Evolutionary conservation across 148 eudicot species (phyloP).

Genomic region (Diospyros kaki): DNA sequence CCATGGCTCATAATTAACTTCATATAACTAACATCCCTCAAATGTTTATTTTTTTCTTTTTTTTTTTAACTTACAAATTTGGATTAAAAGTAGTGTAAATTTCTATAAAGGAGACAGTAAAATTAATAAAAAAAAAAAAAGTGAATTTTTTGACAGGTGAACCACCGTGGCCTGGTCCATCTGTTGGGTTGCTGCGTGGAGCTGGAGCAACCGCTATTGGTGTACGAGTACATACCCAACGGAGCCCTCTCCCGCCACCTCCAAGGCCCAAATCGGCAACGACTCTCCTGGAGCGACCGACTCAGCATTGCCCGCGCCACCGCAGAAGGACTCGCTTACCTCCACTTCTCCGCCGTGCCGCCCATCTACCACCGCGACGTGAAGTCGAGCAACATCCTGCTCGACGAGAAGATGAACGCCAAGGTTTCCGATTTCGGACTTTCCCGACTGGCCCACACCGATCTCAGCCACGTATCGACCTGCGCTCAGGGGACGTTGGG

Average conservation of each 20-base stretch:
- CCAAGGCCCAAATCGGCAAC: conserved; percentile 20
- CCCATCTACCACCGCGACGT: conserved; percentile 86
- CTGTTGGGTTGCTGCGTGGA: conserved; percentile 90
- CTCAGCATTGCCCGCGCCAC: conserved; percentile 60
- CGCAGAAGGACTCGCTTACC: conserved; percentile 78
- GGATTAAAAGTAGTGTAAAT: too few species aligned
- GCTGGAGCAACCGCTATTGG: conserved; percentile 75
- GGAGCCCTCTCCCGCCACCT: conserved; percentile 69
- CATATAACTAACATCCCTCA: too few species aligned
- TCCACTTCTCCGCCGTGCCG: conserved; percentile 68
- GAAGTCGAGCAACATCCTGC: conserved; percentile 77
- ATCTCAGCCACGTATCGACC: conserved; percentile 76
- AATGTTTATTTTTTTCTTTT: too few species aligned
- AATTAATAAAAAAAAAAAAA: too few species aligned
- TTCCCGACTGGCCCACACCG: conserved; percentile 76
- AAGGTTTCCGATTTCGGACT: conserved; percentile 83
- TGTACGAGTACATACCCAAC: conserved; percentile 68
- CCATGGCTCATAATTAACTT: too few species aligned
- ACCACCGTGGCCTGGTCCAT: conserved; percentile 65
- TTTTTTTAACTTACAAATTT: too few species aligned
- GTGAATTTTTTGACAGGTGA: conserved; percentile 14
- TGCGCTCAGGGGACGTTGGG: conserved; percentile 93
- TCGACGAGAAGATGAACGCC: conserved; percentile 69
- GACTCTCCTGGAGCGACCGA: conserved; percentile 57
- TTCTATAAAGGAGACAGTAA: too few species aligned